Evolutionary conservation across 176 grass and related monocot species (phyloP), one percentile per base, ranked within the genome.

Genomic region (Lolium perenne): DNA sequence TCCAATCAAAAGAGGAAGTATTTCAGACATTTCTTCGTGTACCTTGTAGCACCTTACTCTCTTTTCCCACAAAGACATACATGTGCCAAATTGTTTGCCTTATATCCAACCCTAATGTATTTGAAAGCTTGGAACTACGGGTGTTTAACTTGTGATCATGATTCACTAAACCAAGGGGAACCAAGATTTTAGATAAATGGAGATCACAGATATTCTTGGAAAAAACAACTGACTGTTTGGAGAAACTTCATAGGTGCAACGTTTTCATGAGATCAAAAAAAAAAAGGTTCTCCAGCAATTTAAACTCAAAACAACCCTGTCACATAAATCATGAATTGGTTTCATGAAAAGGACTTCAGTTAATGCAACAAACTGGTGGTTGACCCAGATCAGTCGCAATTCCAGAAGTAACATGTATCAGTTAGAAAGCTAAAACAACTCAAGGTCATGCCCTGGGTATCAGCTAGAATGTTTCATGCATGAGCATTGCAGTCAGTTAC

Each of bases 1-100:
- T 91, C 7, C 38, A 84, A 82, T 69, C 58, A 84, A 79, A 86
- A 55, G 3, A 65, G 23, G 45, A 85, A 87, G 51, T 51, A 86
- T 78, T 75, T 82, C 58, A 88, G 47, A 83, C 18, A 81, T 49
- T 63, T 70, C 20, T 83, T 51, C 29, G 11, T 66, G 63, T 66
- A 66, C 13, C 29, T 17, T 64, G 32, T 38, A 53, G 57, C 51
- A 90, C 18, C 18, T 38, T 47, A 12, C 48, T 65, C 2, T 60
- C 18, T 87, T 75, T 87, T 61, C 50, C 4, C 15, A 87, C 15
- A 55, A 35, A 78, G 48, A 50, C 18, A 79, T 12, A 87, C 17
- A 64, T 40, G 20, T 45, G 8, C 17, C 18, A 10, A 48, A 11
- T 18, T 3, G 5, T 68, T 55, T 23, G 18, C 63, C 60, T 65